phyloP scores from a whole-genome alignment of 768 basidiomycete species.

The Ephemerocybe angulata region DNA sequence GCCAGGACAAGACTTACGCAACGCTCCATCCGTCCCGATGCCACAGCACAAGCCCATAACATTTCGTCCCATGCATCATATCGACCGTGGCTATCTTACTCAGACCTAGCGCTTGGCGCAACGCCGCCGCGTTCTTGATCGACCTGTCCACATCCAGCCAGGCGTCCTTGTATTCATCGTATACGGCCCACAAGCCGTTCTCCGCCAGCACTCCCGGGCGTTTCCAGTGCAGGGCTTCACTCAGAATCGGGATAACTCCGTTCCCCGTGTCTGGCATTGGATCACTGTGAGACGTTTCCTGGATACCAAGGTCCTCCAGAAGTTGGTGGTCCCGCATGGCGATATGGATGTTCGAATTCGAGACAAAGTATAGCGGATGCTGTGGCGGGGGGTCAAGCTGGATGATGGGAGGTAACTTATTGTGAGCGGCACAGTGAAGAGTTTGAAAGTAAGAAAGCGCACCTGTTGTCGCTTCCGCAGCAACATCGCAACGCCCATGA shows the following conservation, averaged over 20 bases:
- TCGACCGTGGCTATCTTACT: slow-evolving; percentile 62
- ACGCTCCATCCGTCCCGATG: slow-evolving; percentile 76
- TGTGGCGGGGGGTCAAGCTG: slow-evolving; percentile 63
- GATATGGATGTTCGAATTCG: slow-evolving; percentile 49
- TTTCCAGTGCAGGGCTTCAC: slow-evolving; percentile 52
- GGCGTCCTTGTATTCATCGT: slow-evolving; percentile 20
- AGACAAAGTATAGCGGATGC: slow-evolving; percentile 69
- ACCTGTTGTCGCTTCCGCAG: slow-evolving; percentile 70
- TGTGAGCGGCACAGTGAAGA: background rate
- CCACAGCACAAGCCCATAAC: slow-evolving; percentile 67
- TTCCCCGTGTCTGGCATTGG: slow-evolving; percentile 26
- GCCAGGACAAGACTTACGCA: slow-evolving; percentile 47
- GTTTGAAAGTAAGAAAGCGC: background rate
- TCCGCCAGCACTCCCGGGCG: slow-evolving; percentile 32
- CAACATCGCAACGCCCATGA: slow-evolving; percentile 75
- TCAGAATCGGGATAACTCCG: slow-evolving; percentile 54
- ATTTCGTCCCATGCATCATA: slow-evolving; percentile 68
- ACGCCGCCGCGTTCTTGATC: slow-evolving; percentile 32
- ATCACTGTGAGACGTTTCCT: slow-evolving; percentile 23
- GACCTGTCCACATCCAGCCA: slow-evolving; percentile 33
- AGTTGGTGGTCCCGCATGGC: slow-evolving; percentile 73
- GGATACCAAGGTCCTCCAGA: slow-evolving; percentile 68
- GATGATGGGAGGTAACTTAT: background rate
- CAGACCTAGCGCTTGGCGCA: slow-evolving; percentile 56
- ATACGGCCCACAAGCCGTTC: slow-evolving; percentile 40